Evolutionary conservation across 2,329 filamentous ascomycete genomes (phyloP).

Genomic region (Ophiostoma perfectum): DNA sequence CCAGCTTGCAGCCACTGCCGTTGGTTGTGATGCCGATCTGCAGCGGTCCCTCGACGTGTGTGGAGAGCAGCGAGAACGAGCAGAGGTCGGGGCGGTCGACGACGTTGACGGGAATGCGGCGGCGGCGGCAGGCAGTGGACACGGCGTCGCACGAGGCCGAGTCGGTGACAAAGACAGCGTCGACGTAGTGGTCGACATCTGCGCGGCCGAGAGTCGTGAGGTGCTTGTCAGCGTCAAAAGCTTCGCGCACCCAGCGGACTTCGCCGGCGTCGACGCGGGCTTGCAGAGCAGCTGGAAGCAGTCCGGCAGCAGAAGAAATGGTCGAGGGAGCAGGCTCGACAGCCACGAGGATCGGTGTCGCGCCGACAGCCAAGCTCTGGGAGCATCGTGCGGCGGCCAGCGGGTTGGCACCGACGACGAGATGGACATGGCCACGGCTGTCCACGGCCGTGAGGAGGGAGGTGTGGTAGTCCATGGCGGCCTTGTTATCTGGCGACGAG

Average conservation of each 20-base stretch:
- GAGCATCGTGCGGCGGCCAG: conserved; percentile 78
- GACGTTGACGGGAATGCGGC: conserved; percentile 89
- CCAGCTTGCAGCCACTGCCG: conserved; percentile 87
- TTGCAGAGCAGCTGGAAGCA: conserved; percentile 51
- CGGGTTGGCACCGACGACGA: conserved; percentile 80
- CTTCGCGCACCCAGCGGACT: conserved; percentile 59
- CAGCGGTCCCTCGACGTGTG: conserved; percentile 81
- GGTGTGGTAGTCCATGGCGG: conserved; percentile 29
- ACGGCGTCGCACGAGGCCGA: conserved; percentile 40
- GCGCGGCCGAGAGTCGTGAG: conserved; percentile 70
- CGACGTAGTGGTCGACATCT: conserved; percentile 72
- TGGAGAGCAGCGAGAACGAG: conserved; percentile 84
- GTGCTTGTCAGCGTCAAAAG: conserved; percentile 62
- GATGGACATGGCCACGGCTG: conserved; percentile 65
- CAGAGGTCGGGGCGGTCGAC: conserved; percentile 81
- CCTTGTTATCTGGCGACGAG: background rate
- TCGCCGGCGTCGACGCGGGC: conserved; percentile 61
- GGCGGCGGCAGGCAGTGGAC: conserved; percentile 65
- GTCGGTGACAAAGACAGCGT: conserved; percentile 85
- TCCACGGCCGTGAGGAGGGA: conserved; percentile 69
- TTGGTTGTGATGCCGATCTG: conserved; percentile 96
- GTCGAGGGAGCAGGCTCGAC: conserved; percentile 40
- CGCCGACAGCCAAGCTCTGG: conserved; percentile 76
- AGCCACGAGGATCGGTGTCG: conserved; percentile 71
- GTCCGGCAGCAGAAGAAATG: conserved; percentile 36